Conservation (phyloP, 2,329 filamentous ascomycete genomes). For the Onygenales sp. region DNA sequence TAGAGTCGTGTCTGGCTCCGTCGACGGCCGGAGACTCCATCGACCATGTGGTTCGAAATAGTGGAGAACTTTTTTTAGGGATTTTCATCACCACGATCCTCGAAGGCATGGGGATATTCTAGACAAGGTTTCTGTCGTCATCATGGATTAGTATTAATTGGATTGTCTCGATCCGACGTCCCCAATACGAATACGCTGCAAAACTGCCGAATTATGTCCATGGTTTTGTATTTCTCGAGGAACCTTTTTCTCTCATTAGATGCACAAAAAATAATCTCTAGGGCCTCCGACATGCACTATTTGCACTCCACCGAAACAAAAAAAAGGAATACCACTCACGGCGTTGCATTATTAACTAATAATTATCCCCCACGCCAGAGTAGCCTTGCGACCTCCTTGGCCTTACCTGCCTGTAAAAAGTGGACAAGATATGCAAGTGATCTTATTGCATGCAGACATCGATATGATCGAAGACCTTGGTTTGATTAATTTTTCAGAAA, state of each 20-base stretch:
- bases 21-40: too few species aligned
- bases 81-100: too few species aligned
- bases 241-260: not conserved
- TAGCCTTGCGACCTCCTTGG: too few species aligned
- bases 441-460: not conserved
- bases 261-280: not conserved
- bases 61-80: too few species aligned
- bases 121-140: not conserved
- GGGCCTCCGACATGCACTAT: not conserved
- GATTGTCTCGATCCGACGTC: not conserved
- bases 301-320: not conserved
- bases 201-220: not conserved
- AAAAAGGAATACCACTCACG: not conserved
- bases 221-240: not conserved
- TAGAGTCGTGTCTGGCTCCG: too few species aligned
- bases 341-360: not conserved
- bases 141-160: not conserved
- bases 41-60: too few species aligned
- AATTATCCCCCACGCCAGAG: too few species aligned
- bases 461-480: too few species aligned
- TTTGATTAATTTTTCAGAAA: too few species aligned
- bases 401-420: not conserved
- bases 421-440: not conserved
- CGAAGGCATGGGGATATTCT: too few species aligned
- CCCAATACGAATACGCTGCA: not conserved